phyloP scores from a whole-genome alignment of 202 grass and related monocot genomes.

The Carex sylvatica region DNA sequence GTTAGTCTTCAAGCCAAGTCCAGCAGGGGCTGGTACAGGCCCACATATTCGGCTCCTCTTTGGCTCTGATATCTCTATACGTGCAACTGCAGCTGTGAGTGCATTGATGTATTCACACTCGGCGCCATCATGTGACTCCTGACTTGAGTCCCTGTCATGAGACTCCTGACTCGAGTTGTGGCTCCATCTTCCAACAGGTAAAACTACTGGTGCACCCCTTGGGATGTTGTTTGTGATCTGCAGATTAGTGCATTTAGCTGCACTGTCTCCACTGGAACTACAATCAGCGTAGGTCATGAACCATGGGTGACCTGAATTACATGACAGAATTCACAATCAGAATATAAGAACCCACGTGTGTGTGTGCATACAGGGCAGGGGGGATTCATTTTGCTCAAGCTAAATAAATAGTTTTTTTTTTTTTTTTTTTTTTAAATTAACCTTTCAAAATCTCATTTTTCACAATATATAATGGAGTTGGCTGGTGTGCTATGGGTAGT shows the following conservation, averaged over 20 bases:
- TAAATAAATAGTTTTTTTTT: background rate
- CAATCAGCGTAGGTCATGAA: constrained; percentile 58
- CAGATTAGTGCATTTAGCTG: constrained; percentile 35
- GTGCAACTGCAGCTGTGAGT: constrained; percentile 64
- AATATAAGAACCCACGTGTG: background rate
- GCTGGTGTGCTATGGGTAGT: too few relatives aligned
- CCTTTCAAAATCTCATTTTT: background rate
- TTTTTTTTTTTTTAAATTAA: background rate
- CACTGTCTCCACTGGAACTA: background rate
- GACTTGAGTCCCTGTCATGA: background rate
- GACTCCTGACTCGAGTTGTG: background rate
- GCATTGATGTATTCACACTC: constrained; percentile 61
- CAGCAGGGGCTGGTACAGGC: constrained; percentile 17
- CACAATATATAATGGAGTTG: background rate
- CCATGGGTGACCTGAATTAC: constrained; percentile 85
- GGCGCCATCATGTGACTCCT: constrained; percentile 17
- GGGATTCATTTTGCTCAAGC: background rate
- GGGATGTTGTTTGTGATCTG: constrained; percentile 38
- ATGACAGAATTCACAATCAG: constrained; percentile 12
- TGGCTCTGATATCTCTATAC: constrained; percentile 38
- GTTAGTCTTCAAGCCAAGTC: constrained; percentile 31
- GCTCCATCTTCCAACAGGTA: background rate
- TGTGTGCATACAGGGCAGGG: background rate
- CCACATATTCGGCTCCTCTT: constrained; percentile 47
- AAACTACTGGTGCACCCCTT: background rate